Evolutionary conservation across 352 stramenopile species (phyloP).

Genomic region (Peronosclerospora sorghi): DNA sequence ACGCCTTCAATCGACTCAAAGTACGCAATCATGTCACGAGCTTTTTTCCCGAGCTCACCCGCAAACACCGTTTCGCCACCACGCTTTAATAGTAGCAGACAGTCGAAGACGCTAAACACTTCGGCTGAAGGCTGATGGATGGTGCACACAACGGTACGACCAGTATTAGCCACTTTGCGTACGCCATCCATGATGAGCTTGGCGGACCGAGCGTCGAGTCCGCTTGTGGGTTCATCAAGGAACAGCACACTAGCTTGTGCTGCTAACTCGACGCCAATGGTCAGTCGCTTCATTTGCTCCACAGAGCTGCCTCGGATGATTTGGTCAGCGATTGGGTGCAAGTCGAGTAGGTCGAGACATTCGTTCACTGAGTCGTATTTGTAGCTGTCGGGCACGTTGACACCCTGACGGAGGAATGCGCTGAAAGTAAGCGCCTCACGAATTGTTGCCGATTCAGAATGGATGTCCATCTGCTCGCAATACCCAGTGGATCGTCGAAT

Average conservation of each 20-base stretch:
- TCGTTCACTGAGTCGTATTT: slow-evolving; percentile 22
- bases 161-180: slow-evolving; percentile 69
- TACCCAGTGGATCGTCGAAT: slow-evolving; percentile 42
- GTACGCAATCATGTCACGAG: slow-evolving; percentile 21
- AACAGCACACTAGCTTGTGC: slow-evolving; percentile 16
- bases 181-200: slow-evolving; percentile 80
- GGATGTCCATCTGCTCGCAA: slow-evolving; percentile 78
- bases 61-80: slow-evolving; percentile 40
- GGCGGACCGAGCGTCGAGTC: slow-evolving; percentile 78
- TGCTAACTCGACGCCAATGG: slow-evolving; percentile 14
- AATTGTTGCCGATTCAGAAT: slow-evolving; percentile 76
- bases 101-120: slow-evolving; percentile 49
- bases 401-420: slow-evolving; percentile 17
- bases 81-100: slow-evolving; percentile 13
- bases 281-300: slow-evolving; percentile 29
- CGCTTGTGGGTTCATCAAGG: slow-evolving; percentile 73
- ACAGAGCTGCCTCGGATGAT: slow-evolving; percentile 27
- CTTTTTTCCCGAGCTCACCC: slow-evolving; percentile 34
- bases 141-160: slow-evolving; percentile 78
- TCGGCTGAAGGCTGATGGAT: slow-evolving; percentile 88
- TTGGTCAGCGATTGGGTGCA: slow-evolving; percentile 15
- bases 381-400: slow-evolving; percentile 20
- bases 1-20: slow-evolving; percentile 25
- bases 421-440: slow-evolving; percentile 44
- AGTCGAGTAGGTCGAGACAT: slow-evolving; percentile 12